Percentiles rank a stretch among this genome's conserved stretches.
Evolutionary conservation across 495 filamentous ascomycete species (phyloP).

Genomic region (Neurospora sp.): DNA sequence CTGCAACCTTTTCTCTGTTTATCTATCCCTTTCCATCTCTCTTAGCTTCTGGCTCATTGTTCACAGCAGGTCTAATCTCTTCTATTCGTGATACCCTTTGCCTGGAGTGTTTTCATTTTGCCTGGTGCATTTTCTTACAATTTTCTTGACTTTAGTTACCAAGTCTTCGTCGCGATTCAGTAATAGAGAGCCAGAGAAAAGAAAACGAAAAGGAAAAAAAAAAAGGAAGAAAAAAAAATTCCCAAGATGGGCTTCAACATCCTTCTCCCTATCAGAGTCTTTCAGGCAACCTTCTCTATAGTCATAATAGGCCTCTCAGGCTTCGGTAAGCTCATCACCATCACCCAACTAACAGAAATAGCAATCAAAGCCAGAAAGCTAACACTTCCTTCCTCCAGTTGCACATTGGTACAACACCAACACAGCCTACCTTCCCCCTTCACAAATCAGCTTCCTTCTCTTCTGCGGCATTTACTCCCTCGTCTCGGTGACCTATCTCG

Average conservation of each 20-base stretch:
- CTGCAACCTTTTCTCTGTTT: background rate
- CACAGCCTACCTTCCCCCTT: constrained; percentile 36
- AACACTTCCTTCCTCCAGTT: constrained; percentile 23
- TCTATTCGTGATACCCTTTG: background rate
- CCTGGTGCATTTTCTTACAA: background rate
- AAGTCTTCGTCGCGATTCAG: background rate
- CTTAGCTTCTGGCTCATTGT: background rate
- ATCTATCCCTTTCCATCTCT: background rate
- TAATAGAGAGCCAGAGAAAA: background rate
- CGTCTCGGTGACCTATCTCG: constrained; percentile 56
- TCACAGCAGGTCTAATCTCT: background rate
- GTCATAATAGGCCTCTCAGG: constrained; percentile 57
- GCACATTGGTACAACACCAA: constrained; percentile 42
- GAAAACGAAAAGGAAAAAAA: background rate
- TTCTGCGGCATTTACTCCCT: constrained; percentile 56
- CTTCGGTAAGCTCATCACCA: constrained; percentile 46
- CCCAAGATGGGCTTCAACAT: constrained; percentile 13
- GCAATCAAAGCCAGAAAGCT: background rate
- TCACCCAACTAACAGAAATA: background rate
- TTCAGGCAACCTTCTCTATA: constrained; percentile 55
- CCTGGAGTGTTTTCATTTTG: background rate
- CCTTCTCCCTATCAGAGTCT: constrained; percentile 22
- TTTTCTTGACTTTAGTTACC: background rate
- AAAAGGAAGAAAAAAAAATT: background rate
- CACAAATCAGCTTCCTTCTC: constrained; percentile 62